Base-by-base conservation (phyloP, 495 filamentous ascomycete species). In the Xylaria telfairii region DNA sequence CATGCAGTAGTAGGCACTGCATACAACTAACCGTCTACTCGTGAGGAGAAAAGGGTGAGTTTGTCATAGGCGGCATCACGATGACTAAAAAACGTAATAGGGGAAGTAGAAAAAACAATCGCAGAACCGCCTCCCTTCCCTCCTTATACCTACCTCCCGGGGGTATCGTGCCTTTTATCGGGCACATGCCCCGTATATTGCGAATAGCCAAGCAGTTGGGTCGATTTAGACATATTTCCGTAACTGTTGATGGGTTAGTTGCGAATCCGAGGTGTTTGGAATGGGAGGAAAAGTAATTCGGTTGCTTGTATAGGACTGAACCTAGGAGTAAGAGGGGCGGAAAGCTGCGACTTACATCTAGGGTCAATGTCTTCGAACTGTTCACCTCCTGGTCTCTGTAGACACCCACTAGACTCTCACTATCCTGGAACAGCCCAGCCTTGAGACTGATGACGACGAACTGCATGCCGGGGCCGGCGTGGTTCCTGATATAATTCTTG, bases 361-460 rank as follows among this genome's bases (percentile, higher is more conserved):
- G 85, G 41, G 95, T 98, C 79, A 99, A 82, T 13, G 92, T 91
- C 83, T 91, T 91, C 68, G 91, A 94, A 78, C 89, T 94, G 81
- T 97, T 98, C 67, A 92, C 92, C 30, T 89, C 90, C 85, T 99
- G 96, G 78, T 99, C 96, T 67, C 96, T 86, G 83, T 95, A 97
- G 51, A 99, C 93, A 24, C 96, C 96, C 19, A 99, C 93, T 75
- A 99, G 79, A 60, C 92, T 93, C 85, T 99, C 94, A 77, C 92
- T 96, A 74, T 92, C 89, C 81, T 98, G 93, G 81, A 98, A 99
- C 30, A 99, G 83, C 1, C 93, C 94, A 0, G 92, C 91, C 87
- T 99, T 98, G 78, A 98, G 84, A 81, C 88, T 91, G 79, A 99
- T 98, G 60, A 99, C 96, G 71, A 99, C 95, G 76, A 99, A 99